Conservation (phyloP, 2,329 filamentous ascomycete species). For the Thelonectria blattea region DNA sequence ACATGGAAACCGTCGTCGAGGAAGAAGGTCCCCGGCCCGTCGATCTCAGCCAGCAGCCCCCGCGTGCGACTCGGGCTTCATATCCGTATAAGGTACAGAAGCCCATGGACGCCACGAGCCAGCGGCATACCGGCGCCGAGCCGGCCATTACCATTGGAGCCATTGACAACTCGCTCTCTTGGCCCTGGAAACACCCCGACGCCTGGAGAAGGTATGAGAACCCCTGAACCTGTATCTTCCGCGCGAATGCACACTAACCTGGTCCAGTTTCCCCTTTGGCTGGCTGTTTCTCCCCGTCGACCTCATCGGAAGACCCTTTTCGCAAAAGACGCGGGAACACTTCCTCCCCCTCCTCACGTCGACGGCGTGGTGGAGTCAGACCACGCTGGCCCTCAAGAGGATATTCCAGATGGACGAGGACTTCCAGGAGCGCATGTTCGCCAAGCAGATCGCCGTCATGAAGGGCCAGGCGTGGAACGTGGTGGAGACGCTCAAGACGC, state of each 20-base stretch:
- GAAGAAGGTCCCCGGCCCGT: conserved; percentile 66
- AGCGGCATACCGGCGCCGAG: conserved; percentile 51
- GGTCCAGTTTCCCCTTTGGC: conserved; percentile 90
- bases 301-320: conserved; percentile 94
- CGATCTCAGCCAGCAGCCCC: conserved; percentile 52
- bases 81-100: conserved; percentile 80
- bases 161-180: conserved; percentile 97
- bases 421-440: conserved; percentile 99
- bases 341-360: conserved; percentile 96
- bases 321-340: conserved; percentile 89
- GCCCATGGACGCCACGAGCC: conserved; percentile 78
- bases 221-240: background rate
- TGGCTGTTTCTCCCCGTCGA: conserved; percentile 98
- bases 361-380: conserved; percentile 96
- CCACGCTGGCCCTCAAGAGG: conserved; percentile 81
- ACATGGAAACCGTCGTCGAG: conserved; percentile 59
- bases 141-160: conserved; percentile 81
- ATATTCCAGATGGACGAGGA: conserved; percentile 93
- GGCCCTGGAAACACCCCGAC: conserved; percentile 99
- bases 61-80: conserved; percentile 51
- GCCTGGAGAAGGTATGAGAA: conserved; percentile 68
- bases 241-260: conserved; percentile 33
- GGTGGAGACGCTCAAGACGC: conserved; percentile 92
- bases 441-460: conserved; percentile 97
- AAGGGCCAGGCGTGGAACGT: conserved; percentile 99